Evolutionary conservation across 164 flowering plant species (phyloP).

Genomic region (Cinnamomum micranthum): DNA sequence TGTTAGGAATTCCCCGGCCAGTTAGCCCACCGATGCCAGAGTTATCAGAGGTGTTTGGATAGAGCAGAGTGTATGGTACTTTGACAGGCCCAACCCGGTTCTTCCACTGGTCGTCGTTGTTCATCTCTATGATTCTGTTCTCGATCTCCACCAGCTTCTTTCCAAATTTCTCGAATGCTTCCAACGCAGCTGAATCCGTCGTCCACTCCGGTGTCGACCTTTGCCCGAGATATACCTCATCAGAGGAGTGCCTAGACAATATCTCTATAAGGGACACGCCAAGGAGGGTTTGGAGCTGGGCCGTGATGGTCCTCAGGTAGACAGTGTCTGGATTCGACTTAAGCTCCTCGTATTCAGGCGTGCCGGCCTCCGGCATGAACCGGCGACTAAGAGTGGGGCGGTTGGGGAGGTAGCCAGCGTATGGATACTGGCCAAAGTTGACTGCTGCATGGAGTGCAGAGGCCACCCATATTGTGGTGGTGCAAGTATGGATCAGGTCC

Average conservation of each 20-base stretch:
- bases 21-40: constrained; percentile 56
- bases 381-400: constrained; percentile 77
- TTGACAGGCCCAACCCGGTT: constrained; percentile 71
- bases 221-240: constrained; percentile 82
- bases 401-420: constrained; percentile 84
- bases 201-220: constrained; percentile 64
- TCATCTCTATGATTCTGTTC: constrained; percentile 43
- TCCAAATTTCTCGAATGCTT: constrained; percentile 59
- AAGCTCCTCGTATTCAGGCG: constrained; percentile 60
- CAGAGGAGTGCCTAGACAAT: constrained; percentile 71
- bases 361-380: constrained; percentile 80
- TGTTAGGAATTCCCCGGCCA: constrained; percentile 82
- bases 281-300: constrained; percentile 64
- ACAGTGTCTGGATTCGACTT: constrained; percentile 50
- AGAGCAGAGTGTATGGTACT: constrained; percentile 72
- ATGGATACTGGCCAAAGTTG: constrained; percentile 87
- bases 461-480: constrained; percentile 80
- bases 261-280: constrained; percentile 74
- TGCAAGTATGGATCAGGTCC: constrained; percentile 55
- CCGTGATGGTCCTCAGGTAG: constrained; percentile 65
- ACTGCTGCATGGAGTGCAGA: constrained; percentile 94
- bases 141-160: constrained; percentile 49
- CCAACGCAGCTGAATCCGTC: constrained; percentile 39
- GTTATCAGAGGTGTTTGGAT: constrained; percentile 66
- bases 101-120: constrained; percentile 42